Evolutionary conservation across 1,139 yeast genomes (phyloP), one percentile per base, ranked within the genome.

Genomic region (Blastobotrys raffinosifermentans): DNA sequence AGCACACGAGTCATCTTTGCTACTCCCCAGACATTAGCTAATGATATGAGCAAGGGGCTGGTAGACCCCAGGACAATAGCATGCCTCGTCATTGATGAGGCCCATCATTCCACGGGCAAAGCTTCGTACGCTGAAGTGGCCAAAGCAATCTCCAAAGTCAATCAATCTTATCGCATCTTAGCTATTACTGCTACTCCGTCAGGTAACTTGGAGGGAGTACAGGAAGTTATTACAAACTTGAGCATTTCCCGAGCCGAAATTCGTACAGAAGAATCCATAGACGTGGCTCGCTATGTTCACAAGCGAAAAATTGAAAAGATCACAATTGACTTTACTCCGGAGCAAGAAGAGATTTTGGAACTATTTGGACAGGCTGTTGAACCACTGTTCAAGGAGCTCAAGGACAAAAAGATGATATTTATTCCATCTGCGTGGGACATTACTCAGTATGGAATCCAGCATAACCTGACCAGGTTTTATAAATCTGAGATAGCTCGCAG

Each of bases 181-280:
- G 97, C 96, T 0, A 66, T 93, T 44, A 87, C 98, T 0, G 99
- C 99, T 0, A 93, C 99, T 0, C 99, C 99, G 0, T 89, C 94
- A 0, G 69, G 94, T 0, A 81, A 82, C 40, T 73, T 86, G 1
- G 95, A 84, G 43, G 87, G 93, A 1, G 94, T 93, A 0, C 97
- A 93, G 57, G 81, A 77, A 37, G 80, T 91, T 23, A 77, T 91
- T 2, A 72, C 75, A 39, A 85, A 85, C 50, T 62, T 93, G 43
- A 63, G 63, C 33, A 82, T 93, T 2, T 80, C 96, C 0, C 72
- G 72, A 39, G 78, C 89, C 27, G 97, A 89, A 57, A 77, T 89
- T 15, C 66, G 97, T 44, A 84, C 96, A 0, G 98, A 93, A 53
- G 75, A 74, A 32, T 81, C 93, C 49, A 69, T 77, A 19, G 97